Base-by-base conservation (phyloP, 148 eudicot genomes). In the Persicaria tinctoria region DNA sequence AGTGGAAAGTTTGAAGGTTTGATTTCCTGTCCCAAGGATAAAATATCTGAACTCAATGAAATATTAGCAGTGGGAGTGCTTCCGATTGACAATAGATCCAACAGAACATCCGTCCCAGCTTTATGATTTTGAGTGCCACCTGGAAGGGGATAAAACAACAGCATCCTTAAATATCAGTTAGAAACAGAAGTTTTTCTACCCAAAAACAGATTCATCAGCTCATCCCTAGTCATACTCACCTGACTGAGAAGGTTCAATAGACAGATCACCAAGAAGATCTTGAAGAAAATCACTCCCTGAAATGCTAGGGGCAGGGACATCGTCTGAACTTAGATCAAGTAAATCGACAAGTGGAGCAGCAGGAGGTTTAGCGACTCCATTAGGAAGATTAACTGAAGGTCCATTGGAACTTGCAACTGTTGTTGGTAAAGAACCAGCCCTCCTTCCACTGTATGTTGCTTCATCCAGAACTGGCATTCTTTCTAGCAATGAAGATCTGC, bases 381-480 rank as follows among this genome's bases (percentile, higher is more conserved):
- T 95, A 51, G 97, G 85, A 83, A 89, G 86, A 82, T 84, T 86
- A 51, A 86, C 84, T 69, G 90, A 51, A 78, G 87, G 83, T 16
- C 93, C 96, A 63, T 87, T 83, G 73, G 96, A 85, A 69, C 84
- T 82, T 73, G 97, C 82, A 85, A 79, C 75, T 70, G 87, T 78
- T 74, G 93, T 78, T 8, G 91, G 86, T 78, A 90, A 81, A 46
- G 97, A 89, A 77, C 98, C 98, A 75, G 84, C 86, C 78, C 79
- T 95, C 78, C 82, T 92, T 75, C 92, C 96, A 68, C 86, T 87
- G 81, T 78, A 89, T 66, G 93, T 95, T 73, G 97, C 92, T 85
- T 95, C 98, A 82, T 95, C 98, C 76, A 95, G 90, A 66, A 92
- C 97, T 66, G 98, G 98, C 98, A 95, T 95, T 80, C 93, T 85